phyloP scores from a whole-genome alignment of 495 filamentous ascomycete species.

The Penicillium manginii region DNA sequence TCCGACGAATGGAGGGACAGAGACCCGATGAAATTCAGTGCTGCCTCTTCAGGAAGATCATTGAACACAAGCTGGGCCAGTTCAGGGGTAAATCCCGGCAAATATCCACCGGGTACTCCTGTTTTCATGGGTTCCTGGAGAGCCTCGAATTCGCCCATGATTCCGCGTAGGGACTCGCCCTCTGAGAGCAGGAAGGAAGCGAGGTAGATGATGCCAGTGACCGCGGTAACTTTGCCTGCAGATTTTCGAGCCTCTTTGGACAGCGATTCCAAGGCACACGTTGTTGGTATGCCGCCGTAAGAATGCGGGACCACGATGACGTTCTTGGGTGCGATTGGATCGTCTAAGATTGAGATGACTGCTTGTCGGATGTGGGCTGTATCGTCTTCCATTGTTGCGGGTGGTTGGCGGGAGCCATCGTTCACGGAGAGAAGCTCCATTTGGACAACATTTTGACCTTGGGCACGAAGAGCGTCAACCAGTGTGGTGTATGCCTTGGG shows the following conservation, averaged over 20 bases:
- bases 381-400: conserved; percentile 6
- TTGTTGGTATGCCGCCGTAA: conserved; percentile 1
- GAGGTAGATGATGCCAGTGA: not conserved
- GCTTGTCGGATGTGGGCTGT: conserved; percentile 1
- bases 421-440: not conserved
- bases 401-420: conserved; percentile 2
- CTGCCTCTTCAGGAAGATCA: not conserved
- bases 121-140: not conserved
- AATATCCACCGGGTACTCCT: not conserved
- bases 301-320: not conserved
- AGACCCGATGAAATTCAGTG: not conserved
- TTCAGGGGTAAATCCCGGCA: not conserved
- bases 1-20: not conserved
- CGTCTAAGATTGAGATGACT: not conserved
- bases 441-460: not conserved
- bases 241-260: not conserved
- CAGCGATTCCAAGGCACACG: not conserved
- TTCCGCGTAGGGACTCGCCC: not conserved
- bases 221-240: not conserved
- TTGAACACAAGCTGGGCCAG: not conserved
- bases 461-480: not conserved
- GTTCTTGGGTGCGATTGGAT: not conserved
- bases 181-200: conserved; percentile 2
- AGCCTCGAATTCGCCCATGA: not conserved
- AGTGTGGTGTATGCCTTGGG: not conserved